Evolutionary conservation across 1,284 basidiomycete species (phyloP).

Genomic region (Malassezia slooffiae): DNA sequence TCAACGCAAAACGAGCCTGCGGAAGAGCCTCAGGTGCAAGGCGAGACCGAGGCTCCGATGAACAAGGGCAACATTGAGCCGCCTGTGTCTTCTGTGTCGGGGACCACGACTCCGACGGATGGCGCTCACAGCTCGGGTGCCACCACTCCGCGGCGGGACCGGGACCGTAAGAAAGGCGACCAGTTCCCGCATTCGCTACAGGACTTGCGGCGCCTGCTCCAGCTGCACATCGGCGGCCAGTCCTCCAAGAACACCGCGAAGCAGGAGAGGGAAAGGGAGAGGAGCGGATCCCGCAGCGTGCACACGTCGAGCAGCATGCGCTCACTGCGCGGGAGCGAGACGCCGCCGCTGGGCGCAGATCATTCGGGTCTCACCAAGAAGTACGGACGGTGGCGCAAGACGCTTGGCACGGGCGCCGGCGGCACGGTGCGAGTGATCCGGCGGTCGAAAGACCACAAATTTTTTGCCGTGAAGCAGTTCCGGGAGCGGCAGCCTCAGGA

Average conservation of each 20-base stretch:
- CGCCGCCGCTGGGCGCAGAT: constrained; percentile 47
- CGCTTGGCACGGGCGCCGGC: constrained; percentile 88
- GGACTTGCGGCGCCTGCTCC: constrained; percentile 10
- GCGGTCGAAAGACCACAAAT: constrained; percentile 53
- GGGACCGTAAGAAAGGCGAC: constrained; percentile 3
- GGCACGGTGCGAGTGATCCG: constrained; percentile 96
- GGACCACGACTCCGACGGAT: too few species aligned
- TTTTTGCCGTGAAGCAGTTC: constrained; percentile 97
- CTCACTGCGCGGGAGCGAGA: constrained; percentile 39
- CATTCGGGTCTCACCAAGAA: constrained; percentile 91
- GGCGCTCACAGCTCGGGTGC: too few species aligned
- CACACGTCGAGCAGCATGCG: constrained; percentile 14
- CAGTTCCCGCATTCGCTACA: constrained; percentile 2
- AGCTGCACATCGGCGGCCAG: constrained; percentile 2
- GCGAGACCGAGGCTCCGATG: too few species aligned
- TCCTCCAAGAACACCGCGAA: not conserved
- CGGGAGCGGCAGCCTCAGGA: constrained; percentile 76
- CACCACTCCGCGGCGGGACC: too few species aligned
- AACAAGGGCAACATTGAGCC: too few species aligned
- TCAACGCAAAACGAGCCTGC: too few species aligned
- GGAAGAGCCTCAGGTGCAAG: too few species aligned
- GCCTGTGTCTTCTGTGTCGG: too few species aligned
- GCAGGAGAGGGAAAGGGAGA: too few species aligned
- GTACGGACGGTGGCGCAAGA: constrained; percentile 97
- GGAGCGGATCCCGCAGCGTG: too few species aligned